These are phyloP conservation scores for Staphylotrichum longicolle DNA, from an alignment of 495 filamentous ascomycete species.

Conservation along the genomic window DNA sequence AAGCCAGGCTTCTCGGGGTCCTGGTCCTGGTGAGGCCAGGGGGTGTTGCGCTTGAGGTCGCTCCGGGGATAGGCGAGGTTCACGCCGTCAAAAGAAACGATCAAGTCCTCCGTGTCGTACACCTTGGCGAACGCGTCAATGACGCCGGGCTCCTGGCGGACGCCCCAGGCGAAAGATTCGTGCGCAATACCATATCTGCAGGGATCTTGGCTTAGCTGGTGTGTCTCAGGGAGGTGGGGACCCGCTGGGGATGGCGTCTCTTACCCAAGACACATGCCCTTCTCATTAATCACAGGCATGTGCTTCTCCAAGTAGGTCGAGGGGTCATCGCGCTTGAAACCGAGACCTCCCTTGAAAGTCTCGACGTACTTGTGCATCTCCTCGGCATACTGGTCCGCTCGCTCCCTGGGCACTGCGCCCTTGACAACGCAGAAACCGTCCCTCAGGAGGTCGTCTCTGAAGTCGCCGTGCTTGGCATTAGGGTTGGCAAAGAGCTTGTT, in stretches of 20 bases:
- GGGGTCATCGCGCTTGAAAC: slow-evolving; percentile 40
- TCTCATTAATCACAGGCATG: slow-evolving; percentile 41
- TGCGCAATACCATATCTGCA: slow-evolving; percentile 34
- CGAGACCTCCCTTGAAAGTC: slow-evolving; percentile 40
- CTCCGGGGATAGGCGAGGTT: slow-evolving; percentile 45
- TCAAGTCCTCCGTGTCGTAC: slow-evolving; percentile 41
- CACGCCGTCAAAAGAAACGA: slow-evolving; percentile 48
- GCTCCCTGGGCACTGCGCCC: slow-evolving; percentile 43
- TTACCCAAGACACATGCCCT: slow-evolving; percentile 28
- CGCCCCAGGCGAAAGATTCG: slow-evolving; percentile 46
- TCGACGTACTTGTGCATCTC: slow-evolving; percentile 12
- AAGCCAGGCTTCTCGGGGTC: slow-evolving; percentile 41
- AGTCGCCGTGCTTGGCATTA: slow-evolving; percentile 10
- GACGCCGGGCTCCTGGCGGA: slow-evolving; percentile 44
- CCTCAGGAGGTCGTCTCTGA: slow-evolving; percentile 33
- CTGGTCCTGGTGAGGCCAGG: slow-evolving; percentile 52
- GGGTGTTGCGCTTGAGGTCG: slow-evolving; percentile 39
- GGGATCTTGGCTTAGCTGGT: slow-evolving; percentile 1
- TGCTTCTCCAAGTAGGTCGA: slow-evolving; percentile 37
- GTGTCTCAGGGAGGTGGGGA: neutral
- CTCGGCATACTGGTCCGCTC: slow-evolving; percentile 25
- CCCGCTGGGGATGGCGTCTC: neutral
- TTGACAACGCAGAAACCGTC: slow-evolving; percentile 49
- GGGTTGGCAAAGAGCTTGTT: slow-evolving; percentile 7
- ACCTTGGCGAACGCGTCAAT: slow-evolving; percentile 44